A percentile compares a stretch with the other conserved stretches of the same genome.
These are phyloP conservation scores for Laburnicola sp. DNA, from an alignment of 2,329 filamentous ascomycete genomes.

Conservation along the genomic window DNA sequence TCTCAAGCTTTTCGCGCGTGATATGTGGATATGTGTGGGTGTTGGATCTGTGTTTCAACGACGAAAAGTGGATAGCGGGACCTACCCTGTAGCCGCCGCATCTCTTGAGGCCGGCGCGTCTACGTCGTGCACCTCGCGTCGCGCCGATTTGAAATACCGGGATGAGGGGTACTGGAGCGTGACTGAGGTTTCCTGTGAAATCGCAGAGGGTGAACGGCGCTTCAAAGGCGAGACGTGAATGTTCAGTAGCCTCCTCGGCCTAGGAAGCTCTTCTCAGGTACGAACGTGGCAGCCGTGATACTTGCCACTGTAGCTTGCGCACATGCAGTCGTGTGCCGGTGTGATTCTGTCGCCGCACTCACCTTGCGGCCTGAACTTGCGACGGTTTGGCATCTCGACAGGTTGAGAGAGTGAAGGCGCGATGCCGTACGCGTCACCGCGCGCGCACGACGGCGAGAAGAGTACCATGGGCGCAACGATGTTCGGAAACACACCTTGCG, in stretches of 20 bases:
- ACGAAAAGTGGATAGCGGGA: constrained; percentile 25
- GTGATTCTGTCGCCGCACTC: constrained; percentile 2
- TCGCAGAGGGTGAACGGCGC: background rate
- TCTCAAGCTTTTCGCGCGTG: constrained; percentile 39
- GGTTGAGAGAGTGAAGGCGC: background rate
- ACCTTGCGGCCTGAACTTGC: constrained; percentile 5
- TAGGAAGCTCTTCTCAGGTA: background rate
- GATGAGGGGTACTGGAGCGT: background rate
- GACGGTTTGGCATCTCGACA: background rate
- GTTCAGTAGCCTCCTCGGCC: constrained; percentile 30
- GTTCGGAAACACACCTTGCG: constrained; percentile 26
- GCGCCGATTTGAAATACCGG: constrained; percentile 14
- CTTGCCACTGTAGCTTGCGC: background rate
- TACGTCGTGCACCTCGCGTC: constrained; percentile 29
- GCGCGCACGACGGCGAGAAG: constrained; percentile 16
- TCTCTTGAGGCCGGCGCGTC: constrained; percentile 25
- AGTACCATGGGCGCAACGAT: constrained; percentile 15
- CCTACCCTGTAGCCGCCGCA: constrained; percentile 43
- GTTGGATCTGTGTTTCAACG: constrained; percentile 42
- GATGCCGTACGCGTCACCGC: constrained; percentile 21
- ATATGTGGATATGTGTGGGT: constrained; percentile 20
- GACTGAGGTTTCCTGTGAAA: background rate
- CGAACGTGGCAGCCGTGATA: background rate
- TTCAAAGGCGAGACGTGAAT: constrained; percentile 20
- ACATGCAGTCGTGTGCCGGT: background rate